These are phyloP conservation scores for Termitomyces sp. DNA, from an alignment of 768 basidiomycete genomes.

Conservation along the genomic window DNA sequence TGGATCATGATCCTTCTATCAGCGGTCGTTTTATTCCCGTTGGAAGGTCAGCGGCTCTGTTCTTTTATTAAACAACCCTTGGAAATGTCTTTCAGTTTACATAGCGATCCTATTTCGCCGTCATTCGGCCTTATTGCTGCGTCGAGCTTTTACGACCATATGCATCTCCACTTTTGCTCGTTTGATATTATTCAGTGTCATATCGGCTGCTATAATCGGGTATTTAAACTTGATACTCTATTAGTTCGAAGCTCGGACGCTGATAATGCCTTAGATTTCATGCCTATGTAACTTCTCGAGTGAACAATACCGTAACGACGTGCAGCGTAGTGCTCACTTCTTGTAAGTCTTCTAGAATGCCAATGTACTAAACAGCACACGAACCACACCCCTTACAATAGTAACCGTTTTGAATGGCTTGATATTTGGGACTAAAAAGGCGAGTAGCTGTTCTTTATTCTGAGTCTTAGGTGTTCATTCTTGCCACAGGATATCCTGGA, in stretches of 20 bases:
- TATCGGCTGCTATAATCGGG: constrained; percentile 2
- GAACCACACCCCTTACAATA: neutral
- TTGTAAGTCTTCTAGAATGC: neutral
- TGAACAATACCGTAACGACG: constrained; percentile 8
- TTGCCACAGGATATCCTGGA: neutral
- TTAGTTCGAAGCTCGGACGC: neutral
- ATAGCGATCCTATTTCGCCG: neutral
- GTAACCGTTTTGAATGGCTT: neutral
- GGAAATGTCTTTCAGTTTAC: neutral
- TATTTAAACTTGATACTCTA: neutral
- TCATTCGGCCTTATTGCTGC: neutral
- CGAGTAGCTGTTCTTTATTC: neutral
- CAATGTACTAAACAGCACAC: neutral
- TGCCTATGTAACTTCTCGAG: neutral
- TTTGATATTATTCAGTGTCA: constrained; percentile 2
- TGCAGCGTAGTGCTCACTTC: constrained; percentile 6
- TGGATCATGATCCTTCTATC: neutral
- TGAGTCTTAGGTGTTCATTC: neutral
- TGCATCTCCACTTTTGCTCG: constrained; percentile 3
- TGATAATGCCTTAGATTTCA: neutral
- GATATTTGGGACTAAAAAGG: neutral
- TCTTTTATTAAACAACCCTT: neutral
- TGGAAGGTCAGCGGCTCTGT: neutral
- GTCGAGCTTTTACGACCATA: neutral
- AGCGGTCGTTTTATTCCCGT: neutral